Percentiles rank a stretch among this genome's conserved stretches.
These are phyloP conservation scores for Ogataea kodamae DNA, from an alignment of 805 yeast species.

Conservation along the genomic window DNA sequence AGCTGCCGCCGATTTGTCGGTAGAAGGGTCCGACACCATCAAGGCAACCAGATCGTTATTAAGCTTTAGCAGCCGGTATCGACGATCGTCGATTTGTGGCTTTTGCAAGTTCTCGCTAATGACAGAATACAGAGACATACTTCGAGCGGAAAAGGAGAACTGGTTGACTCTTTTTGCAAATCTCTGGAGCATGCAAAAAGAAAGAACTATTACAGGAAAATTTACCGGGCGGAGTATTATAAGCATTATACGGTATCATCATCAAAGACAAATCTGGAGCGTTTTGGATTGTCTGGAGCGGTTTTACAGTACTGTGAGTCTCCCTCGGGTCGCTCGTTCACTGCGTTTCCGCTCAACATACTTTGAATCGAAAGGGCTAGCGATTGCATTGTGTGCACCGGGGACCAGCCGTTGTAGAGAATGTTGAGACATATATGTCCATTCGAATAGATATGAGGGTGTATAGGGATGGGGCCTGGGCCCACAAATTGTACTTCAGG, in stretches of 20 bases:
- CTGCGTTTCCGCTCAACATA: constrained; percentile 51
- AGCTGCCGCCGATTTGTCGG: constrained; percentile 78
- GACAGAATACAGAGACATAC: constrained; percentile 7
- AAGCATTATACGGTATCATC: constrained; percentile 45
- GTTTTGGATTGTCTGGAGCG: constrained; percentile 60
- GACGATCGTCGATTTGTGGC: constrained; percentile 67
- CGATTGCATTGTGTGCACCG: constrained; percentile 51
- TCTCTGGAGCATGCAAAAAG: constrained; percentile 8
- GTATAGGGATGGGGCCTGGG: constrained; percentile 49
- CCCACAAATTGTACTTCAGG: constrained; percentile 56
- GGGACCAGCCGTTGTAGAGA: constrained; percentile 65
- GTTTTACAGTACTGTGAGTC: constrained; percentile 44
- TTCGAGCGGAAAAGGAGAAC: constrained; percentile 3
- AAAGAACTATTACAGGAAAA: constrained; percentile 4
- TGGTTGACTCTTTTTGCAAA: constrained; percentile 3
- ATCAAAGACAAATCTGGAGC: constrained; percentile 50
- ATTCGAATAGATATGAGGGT: constrained; percentile 72
- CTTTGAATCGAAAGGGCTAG: constrained; percentile 59
- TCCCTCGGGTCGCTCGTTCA: constrained; percentile 53
- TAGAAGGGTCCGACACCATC: constrained; percentile 60
- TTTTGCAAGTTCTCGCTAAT: constrained; percentile 29
- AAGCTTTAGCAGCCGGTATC: constrained; percentile 62
- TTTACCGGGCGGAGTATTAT: constrained; percentile 6
- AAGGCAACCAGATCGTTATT: constrained; percentile 57
- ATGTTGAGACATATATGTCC: constrained; percentile 76